A percentile compares a stretch with the other conserved stretches of the same genome.
These are phyloP conservation scores for Boletellus ananas DNA, from an alignment of 768 basidiomycete genomes.

Conservation along the genomic window DNA sequence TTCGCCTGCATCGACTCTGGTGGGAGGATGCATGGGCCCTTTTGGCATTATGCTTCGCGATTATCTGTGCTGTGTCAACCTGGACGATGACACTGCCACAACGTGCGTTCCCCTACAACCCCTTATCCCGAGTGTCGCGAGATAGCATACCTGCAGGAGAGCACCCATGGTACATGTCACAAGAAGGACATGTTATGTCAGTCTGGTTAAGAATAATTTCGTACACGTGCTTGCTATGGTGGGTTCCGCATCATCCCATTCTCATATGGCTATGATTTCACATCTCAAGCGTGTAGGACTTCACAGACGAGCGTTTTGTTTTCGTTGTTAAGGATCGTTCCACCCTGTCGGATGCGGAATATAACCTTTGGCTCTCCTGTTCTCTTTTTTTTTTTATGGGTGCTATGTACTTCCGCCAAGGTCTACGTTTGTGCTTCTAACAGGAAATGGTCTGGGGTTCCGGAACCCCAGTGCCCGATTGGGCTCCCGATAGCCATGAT, in stretches of 20 bases:
- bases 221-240: conserved; percentile 7
- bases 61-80: conserved; percentile 5
- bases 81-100: conserved; percentile 4
- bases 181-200: background rate
- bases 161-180: conserved; percentile 2
- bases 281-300: conserved; percentile 1
- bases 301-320: conserved; percentile 17
- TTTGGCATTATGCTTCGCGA: conserved; percentile 2
- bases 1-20: conserved; percentile 8
- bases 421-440: conserved; percentile 11
- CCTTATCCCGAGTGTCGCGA: too few relatives aligned
- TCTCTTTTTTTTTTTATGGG: conserved; percentile 10
- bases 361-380: background rate
- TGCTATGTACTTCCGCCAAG: conserved; percentile 2
- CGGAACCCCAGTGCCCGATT: background rate
- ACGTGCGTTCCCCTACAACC: background rate
- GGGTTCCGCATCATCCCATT: background rate
- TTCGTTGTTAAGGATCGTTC: conserved; percentile 7
- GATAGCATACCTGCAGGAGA: background rate
- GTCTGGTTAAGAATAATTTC: conserved; percentile 6
- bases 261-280: background rate
- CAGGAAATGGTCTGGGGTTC: conserved; percentile 6
- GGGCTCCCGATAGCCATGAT: conserved; percentile 1
- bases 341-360: background rate
- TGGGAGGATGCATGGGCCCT: conserved; percentile 13